Conservation (phyloP, 345 rosid species). For the Corchorus capsularis region DNA sequence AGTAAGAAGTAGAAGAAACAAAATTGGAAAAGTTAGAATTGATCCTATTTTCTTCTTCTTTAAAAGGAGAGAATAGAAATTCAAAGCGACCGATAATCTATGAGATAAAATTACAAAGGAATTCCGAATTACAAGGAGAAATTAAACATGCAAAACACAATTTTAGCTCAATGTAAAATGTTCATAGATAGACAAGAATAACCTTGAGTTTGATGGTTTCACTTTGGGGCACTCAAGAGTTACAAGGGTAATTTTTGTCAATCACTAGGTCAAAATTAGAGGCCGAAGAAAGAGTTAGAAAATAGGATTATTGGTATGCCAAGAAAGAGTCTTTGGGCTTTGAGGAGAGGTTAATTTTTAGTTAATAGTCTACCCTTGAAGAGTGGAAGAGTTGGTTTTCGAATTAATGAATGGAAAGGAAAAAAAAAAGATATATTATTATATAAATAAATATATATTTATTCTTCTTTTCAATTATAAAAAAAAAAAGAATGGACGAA, state of each 20-base stretch:
- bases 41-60: neutral
- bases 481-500: too few relatives aligned
- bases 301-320: neutral
- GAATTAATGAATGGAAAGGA: neutral
- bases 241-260: neutral
- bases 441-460: too few relatives aligned
- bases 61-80: neutral
- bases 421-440: too few relatives aligned
- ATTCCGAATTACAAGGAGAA: neutral
- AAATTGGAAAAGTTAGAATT: neutral
- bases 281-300: neutral
- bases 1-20: neutral
- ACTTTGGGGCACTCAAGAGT: neutral
- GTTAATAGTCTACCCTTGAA: neutral
- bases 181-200: neutral
- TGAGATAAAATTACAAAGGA: neutral
- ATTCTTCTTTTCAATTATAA: too few relatives aligned
- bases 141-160: neutral
- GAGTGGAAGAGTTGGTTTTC: slow-evolving; percentile 21
- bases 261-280: neutral
- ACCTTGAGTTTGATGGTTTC: neutral
- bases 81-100: neutral
- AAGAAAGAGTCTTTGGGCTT: slow-evolving; percentile 9
- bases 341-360: too few relatives aligned
- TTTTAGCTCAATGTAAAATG: neutral